Evolutionary conservation across 1,284 basidiomycete species (phyloP), one percentile per base, ranked within the genome.

Genomic region (Exobasidium cylindrosporum): DNA sequence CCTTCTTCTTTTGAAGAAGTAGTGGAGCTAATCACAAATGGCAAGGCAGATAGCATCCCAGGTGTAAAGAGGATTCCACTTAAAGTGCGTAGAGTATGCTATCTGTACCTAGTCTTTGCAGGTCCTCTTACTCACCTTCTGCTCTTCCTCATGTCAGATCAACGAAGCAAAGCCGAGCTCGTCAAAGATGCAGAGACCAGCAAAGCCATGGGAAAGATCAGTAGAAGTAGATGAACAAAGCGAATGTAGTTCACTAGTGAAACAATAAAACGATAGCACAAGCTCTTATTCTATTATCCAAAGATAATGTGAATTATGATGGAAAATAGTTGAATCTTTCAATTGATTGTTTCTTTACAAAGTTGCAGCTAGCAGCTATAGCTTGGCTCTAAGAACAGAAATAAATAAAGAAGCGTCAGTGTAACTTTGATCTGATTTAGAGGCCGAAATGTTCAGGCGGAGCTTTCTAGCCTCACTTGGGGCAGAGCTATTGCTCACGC

Each of bases 11-110:
- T 79, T 54, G 70, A 76, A 43, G 68, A 69, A 1, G 76, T 79
- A 24, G 76, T 76, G 4, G 77, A 79, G 58, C 66, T 79, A 32
- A 78, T 79, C 58, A 66, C 76, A 11, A 77, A 70, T 0, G 77
- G 77, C 10, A 69, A 69, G 35, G 72, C 73, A 2, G 76, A 78
- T 55, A 64, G 73, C 62, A 77, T 79, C 24, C 68, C 75, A 0
- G 75, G 75, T 4, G 73, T 78, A 17, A 54, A 70, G 5, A 72
- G 77, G 23, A 78, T 78, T 7, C 76, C 77, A 1, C 66, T 78
- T 53, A 66, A 74, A 24, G 65, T 67, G 32, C 54, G 55, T 56
- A 11, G 40, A 10, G 26, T 23, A 58, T n/a, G n/a, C 13, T n/a
- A n/a, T n/a, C n/a, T n/a, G n/a, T n/a, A n/a, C n/a, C n/a, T n/a